These are phyloP conservation scores for Rhinocladiella mackenziei DNA, from an alignment of 2,329 filamentous ascomycete genomes.

Conservation along the genomic window DNA sequence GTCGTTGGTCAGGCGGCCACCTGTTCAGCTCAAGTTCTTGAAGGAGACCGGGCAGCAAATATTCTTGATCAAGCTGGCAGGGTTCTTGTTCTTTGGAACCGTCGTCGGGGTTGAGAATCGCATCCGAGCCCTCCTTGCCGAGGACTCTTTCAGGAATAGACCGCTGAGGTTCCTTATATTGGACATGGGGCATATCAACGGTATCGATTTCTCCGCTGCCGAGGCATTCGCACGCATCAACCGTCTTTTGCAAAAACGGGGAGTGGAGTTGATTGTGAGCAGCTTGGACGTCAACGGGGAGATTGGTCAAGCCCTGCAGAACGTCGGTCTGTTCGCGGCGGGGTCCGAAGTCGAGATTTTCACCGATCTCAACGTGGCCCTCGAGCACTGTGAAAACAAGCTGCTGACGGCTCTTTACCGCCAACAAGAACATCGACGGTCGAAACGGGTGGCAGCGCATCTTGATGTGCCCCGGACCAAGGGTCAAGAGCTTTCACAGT, in stretches of 20 bases:
- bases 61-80: conserved; percentile 83
- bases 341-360: conserved; percentile 74
- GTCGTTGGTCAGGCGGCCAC: conserved; percentile 88
- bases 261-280: conserved; percentile 76
- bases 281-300: conserved; percentile 72
- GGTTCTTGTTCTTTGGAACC: conserved; percentile 97
- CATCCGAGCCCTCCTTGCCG: conserved; percentile 75
- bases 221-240: conserved; percentile 94
- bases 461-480: conserved; percentile 27
- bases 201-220: conserved; percentile 91
- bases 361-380: conserved; percentile 82
- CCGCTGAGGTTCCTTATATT: conserved; percentile 88
- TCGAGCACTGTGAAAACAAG: conserved; percentile 94
- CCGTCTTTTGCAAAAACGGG: conserved; percentile 70
- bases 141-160: conserved; percentile 69
- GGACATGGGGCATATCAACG: conserved; percentile 83
- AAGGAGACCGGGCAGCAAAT: conserved; percentile 83
- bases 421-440: conserved; percentile 53
- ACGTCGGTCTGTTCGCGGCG: conserved; percentile 75
- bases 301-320: conserved; percentile 72
- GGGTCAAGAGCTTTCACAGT: conserved; percentile 25
- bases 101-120: conserved; percentile 92
- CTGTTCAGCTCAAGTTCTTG: conserved; percentile 81
- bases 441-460: conserved; percentile 15
- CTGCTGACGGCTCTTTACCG: conserved; percentile 76